Base-by-base conservation (phyloP, 2,329 filamentous ascomycete species). In the Celoporthe dispersa region DNA sequence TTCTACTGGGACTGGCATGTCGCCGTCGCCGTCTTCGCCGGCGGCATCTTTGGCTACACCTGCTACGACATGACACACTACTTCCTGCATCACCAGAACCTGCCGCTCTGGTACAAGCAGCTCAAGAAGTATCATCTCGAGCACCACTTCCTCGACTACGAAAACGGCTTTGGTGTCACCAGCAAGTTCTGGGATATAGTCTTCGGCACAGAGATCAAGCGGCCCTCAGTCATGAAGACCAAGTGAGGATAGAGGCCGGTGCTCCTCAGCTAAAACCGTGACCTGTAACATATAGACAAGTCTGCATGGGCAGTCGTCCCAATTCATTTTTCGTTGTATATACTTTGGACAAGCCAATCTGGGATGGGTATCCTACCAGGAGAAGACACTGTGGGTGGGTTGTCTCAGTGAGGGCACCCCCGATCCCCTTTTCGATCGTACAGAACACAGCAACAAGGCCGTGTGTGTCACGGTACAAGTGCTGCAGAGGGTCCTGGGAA, bases 11-110 rank as follows among this genome's bases (percentile, higher is more conserved):
- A 95, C 81, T 98, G 94, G 94, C 87, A 92, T 80, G 88, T 91
- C 12, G 96, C 90, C 6, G 88, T 90, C 0, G 88, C 90, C 31
- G 91, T 94, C 4, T 99, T 87, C 84, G 95, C 91, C 76, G 96
- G 96, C 64, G 96, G 94, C 72, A 90, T 99, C 73, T 97, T 97
- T 76, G 96, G 96, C 69, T 99, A 99, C 80, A 87, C 98, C 73
- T 94, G 92, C 85, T 99, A 99, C 83, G 96, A 99, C 80, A 78
- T 98, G 84, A 99, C 96, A 1, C 96, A 99, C 81, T 99, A 98
- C 86, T 99, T 99, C 87, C 87, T 99, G 53, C 96, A 99, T 81
- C 96, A 99, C 84, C 89, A 92, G 82, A 97, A 94, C 76, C 89
- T 99, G 2, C 96, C 96, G 22, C 83, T 90, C 1, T 97, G 94